These are phyloP conservation scores for Alliaria petiolata DNA, from an alignment of 345 rosid species.

Conservation along the genomic window DNA sequence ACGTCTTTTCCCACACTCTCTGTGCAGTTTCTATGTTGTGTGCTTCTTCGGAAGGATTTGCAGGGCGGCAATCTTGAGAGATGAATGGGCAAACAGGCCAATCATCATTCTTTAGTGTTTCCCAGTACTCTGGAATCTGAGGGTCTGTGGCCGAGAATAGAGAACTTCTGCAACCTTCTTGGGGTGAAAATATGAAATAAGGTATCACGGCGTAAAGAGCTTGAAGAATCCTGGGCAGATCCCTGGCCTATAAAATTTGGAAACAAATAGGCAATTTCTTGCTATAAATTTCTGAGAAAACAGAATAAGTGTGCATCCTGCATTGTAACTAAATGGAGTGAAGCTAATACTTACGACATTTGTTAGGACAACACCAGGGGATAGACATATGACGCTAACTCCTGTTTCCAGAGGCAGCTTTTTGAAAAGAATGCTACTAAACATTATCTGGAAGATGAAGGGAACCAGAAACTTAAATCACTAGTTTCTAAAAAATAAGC, in stretches of 20 bases:
- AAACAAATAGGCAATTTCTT: background rate
- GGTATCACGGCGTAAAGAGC: constrained; percentile 78
- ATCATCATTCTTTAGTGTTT: constrained; percentile 68
- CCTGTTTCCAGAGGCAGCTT: constrained; percentile 91
- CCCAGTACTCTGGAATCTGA: constrained; percentile 87
- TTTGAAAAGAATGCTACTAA: constrained; percentile 81
- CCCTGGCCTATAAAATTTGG: constrained; percentile 70
- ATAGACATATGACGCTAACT: constrained; percentile 73
- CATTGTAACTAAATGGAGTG: background rate
- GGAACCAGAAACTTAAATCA: background rate
- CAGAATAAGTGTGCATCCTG: background rate
- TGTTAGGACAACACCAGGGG: constrained; percentile 89
- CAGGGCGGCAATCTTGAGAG: constrained; percentile 87
- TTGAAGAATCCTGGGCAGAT: constrained; percentile 78
- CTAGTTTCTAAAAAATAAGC: background rate
- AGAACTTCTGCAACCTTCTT: constrained; percentile 92
- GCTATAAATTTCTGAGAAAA: constrained; percentile 8
- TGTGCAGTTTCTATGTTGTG: constrained; percentile 66
- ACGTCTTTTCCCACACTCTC: constrained; percentile 84
- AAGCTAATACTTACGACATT: constrained; percentile 74
- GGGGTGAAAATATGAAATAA: constrained; percentile 80
- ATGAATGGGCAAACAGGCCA: constrained; percentile 96
- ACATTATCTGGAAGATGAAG: constrained; percentile 75
- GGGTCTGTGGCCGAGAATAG: constrained; percentile 96
- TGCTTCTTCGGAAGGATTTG: constrained; percentile 91